phyloP scores from a whole-genome alignment of 2,329 filamentous ascomycete genomes.

The Pseudonectria buxi region DNA sequence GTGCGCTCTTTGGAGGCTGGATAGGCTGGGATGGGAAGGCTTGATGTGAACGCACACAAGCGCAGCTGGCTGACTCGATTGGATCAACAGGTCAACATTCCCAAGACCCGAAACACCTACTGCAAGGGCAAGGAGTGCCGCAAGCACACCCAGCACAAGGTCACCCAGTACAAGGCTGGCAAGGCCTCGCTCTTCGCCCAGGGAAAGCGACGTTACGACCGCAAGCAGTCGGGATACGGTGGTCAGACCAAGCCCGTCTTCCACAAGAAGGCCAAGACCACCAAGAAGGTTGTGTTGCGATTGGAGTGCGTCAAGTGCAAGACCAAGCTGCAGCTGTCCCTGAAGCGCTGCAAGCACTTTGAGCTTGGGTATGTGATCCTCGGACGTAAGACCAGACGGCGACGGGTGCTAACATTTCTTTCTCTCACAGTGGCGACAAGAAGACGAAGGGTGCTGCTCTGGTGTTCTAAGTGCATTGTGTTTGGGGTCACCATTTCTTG shows the following conservation, averaged over 20 bases:
- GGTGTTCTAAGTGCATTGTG: constrained; percentile 80
- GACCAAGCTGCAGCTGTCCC: constrained; percentile 92
- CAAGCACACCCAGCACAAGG: constrained; percentile 87
- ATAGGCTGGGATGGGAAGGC: constrained; percentile 6
- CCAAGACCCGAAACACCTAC: constrained; percentile 95
- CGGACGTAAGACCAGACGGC: neutral
- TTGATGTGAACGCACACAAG: constrained; percentile 6
- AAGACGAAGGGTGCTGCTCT: constrained; percentile 99
- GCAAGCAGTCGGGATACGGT: constrained; percentile 99
- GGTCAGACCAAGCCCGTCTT: constrained; percentile 99
- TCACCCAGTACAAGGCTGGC: constrained; percentile 95
- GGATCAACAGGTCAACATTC: constrained; percentile 78
- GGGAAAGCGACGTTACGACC: constrained; percentile 99
- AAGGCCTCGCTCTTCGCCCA: constrained; percentile 95
- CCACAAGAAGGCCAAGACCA: constrained; percentile 99
- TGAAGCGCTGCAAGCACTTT: constrained; percentile 99
- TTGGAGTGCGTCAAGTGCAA: constrained; percentile 98
- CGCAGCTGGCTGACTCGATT: constrained; percentile 25
- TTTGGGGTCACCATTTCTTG: constrained; percentile 36
- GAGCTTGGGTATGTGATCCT: constrained; percentile 78
- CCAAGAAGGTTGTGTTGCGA: constrained; percentile 99
- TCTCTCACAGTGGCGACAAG: constrained; percentile 88
- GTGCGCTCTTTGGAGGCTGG: constrained; percentile 1
- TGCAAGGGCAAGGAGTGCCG: constrained; percentile 95
- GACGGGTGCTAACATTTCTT: constrained; percentile 34